Base-by-base conservation (phyloP, 2,329 filamentous ascomycete species). In the Trichoderma atrobrunneum region DNA sequence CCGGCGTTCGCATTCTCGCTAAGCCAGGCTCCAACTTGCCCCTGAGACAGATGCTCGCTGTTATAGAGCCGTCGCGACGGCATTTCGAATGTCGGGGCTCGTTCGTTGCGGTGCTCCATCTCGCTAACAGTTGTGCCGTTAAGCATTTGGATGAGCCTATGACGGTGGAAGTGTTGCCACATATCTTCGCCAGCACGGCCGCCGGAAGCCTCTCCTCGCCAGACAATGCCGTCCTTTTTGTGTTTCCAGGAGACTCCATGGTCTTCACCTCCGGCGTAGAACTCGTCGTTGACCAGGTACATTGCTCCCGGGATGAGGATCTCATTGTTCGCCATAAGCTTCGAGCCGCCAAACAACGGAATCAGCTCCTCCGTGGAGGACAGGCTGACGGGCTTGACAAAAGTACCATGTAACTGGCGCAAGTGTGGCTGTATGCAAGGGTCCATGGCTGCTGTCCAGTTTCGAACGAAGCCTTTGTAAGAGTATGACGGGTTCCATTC, bases 161-260 rank as follows among this genome's bases (percentile, higher is more conserved):
- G 91, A n/a, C 91, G 89, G 73, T 93, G 91, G 76, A 92, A 92
- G 43, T 88, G 87, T 39, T 84, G 85, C 91, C 91, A 93, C 73
- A 87, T 91, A 59, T 88, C 78, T n/a, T 77, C 76, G 71, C 81
- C 81, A 60, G 84, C 80, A 32, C 84, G 82, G 2, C 89, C 90
- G 3, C 90, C 90, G 8, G 89, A 90, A 3, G 88, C 89, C 2
- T 88, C 87, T 60, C 90, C 90, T 48, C 90, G 88, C 90, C 90
- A 92, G 43, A 91, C 81, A 60, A 90, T 80, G 4, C 80, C 82
- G 69, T 87, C 83, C 32, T 81, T 81, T 80, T 92, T 92, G 39
- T 85, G 78, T 5, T 83, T 79, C 90, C 91, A 92, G 6, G 82
- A 78, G 14, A 86, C 82, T 59, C 91, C 90, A 71, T 87, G 86